phyloP scores from a whole-genome alignment of 169 alveolate species.

The Plasmodium yoelii region DNA sequence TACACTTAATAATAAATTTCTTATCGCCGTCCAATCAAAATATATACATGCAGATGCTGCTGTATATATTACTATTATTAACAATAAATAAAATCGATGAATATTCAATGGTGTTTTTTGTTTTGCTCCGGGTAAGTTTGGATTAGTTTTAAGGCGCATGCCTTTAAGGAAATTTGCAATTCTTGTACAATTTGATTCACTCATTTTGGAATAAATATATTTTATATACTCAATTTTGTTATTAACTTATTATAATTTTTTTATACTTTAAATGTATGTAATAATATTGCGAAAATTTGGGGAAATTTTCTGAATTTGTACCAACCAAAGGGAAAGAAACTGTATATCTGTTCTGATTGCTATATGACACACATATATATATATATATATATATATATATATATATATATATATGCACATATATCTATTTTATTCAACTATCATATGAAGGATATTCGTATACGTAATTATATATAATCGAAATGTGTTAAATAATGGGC shows the following conservation, averaged over 20 bases:
- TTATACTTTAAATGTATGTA: no score
- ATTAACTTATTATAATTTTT: no score
- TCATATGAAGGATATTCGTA: background rate
- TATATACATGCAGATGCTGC: conserved; percentile 57
- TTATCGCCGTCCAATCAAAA: conserved; percentile 66
- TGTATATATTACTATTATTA: conserved; percentile 50
- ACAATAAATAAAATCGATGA: conserved; percentile 13
- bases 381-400: background rate
- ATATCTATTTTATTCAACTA: background rate
- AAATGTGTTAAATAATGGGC: no score
- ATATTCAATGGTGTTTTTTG: conserved; percentile 73
- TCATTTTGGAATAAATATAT: conserved; percentile 8
- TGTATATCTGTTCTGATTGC: background rate
- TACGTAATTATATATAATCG: no score
- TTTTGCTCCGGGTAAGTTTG: conserved; percentile 61
- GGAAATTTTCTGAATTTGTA: no score
- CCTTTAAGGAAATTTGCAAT: conserved; percentile 14
- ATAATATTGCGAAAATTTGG: no score
- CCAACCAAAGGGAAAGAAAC: no score
- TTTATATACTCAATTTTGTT: background rate
- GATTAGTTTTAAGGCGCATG: conserved; percentile 31
- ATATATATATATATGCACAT: background rate
- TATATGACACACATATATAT: background rate
- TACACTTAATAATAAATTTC: conserved; percentile 36
- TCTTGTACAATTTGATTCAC: background rate